A percentile compares a stretch with the other conserved stretches of the same genome.
Conservation (phyloP, 768 basidiomycete genomes). For the Pleurotus citrinopileatus region DNA sequence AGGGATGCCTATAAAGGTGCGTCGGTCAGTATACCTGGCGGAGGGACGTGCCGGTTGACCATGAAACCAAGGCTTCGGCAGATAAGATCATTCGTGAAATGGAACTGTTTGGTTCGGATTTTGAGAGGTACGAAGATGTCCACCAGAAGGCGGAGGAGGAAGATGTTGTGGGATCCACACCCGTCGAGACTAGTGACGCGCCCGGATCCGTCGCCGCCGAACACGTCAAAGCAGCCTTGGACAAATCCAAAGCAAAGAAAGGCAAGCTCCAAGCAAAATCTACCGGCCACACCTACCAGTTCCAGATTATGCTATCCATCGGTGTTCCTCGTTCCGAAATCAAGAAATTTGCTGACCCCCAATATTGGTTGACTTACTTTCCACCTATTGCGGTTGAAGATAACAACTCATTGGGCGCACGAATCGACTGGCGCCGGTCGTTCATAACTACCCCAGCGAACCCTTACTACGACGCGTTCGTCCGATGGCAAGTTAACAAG, state of each 20-base stretch:
- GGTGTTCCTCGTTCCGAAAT: conserved; percentile 86
- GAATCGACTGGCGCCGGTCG: conserved; percentile 94
- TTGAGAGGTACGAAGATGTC: conserved; percentile 62
- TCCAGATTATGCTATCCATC: conserved; percentile 97
- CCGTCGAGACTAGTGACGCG: conserved; percentile 18
- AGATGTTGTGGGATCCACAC: background rate
- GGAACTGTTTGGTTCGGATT: conserved; percentile 90
- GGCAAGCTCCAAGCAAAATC: conserved; percentile 92
- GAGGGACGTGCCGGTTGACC: background rate
- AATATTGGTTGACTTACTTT: conserved; percentile 91
- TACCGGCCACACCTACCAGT: conserved; percentile 93
- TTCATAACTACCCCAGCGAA: conserved; percentile 96
- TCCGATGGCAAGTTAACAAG: conserved; percentile 98
- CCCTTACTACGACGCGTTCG: conserved; percentile 96
- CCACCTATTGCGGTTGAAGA: conserved; percentile 91
- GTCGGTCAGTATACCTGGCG: conserved; percentile 21
- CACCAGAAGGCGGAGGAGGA: conserved; percentile 46
- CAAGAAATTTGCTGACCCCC: conserved; percentile 96
- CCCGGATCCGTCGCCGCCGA: conserved; percentile 34
- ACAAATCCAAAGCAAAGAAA: conserved; percentile 85
- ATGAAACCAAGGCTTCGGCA: conserved; percentile 69
- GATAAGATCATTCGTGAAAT: conserved; percentile 98
- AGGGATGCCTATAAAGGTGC: conserved; percentile 98
- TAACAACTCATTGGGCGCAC: conserved; percentile 84
- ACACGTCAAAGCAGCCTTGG: conserved; percentile 32